A percentile compares a stretch with the other conserved stretches of the same genome.
These are phyloP conservation scores for Solanum appendiculatum DNA, from an alignment of 257 asterid species.

Conservation along the genomic window DNA sequence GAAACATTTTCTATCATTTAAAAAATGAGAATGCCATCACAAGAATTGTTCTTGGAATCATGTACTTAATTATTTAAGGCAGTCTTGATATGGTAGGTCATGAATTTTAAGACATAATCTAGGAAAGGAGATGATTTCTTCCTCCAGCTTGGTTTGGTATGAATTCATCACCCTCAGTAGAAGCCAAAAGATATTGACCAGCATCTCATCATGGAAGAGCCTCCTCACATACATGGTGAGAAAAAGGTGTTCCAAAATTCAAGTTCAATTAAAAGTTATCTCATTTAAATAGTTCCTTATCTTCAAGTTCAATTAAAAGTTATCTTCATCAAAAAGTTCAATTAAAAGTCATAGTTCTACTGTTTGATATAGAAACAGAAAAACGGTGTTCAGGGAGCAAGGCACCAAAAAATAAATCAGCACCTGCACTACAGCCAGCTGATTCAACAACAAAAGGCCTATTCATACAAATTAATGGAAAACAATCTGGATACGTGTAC, in stretches of 20 bases:
- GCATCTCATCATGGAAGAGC: neutral
- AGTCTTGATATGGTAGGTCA: neutral
- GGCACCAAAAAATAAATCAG: neutral
- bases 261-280: neutral
- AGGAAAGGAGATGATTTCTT: neutral
- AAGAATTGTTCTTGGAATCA: neutral
- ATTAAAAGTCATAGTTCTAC: neutral
- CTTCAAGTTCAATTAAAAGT: neutral
- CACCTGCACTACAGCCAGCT: neutral
- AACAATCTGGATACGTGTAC: neutral
- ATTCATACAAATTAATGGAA: neutral
- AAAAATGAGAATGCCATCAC: neutral
- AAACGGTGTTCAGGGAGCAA: neutral
- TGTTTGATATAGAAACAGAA: neutral
- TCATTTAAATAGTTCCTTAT: too few relatives aligned
- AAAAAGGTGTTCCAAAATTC: too few relatives aligned
- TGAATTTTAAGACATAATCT: neutral
- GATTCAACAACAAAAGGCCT: neutral
- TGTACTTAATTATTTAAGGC: neutral
- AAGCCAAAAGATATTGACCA: neutral
- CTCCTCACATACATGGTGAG: neutral
- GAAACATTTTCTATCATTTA: neutral
- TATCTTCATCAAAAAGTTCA: too few relatives aligned
- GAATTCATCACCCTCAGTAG: neutral
- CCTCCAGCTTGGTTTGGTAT: neutral